Evolutionary conservation across 2,329 filamentous ascomycete species (phyloP), one percentile per base, ranked within the genome.

Genomic region (Diaporthe eres): DNA sequence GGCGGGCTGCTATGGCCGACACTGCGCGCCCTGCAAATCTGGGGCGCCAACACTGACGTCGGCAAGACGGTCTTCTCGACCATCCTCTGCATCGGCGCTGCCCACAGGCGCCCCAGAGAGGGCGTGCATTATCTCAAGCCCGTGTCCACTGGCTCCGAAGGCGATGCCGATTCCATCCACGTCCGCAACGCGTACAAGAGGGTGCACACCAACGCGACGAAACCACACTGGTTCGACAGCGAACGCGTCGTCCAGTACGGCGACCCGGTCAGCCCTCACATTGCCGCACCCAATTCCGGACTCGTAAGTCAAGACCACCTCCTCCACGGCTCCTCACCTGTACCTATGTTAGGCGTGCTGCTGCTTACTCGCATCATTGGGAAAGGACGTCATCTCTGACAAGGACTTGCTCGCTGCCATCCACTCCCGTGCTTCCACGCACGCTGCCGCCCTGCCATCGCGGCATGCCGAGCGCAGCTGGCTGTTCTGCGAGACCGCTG

Each of bases 51-150:
- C 80, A 97, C 95, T 0, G 91, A 94, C 78, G 94, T 97, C 37
- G 95, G 95, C 78, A 97, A 97, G 86, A 97, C 95, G 0, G 90
- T 97, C 44, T 89, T 95, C 75, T 93, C 93, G 2, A 95, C 94
- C 0, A 84, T 95, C 17, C 86, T 97, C 4, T 93, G 91, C 82
- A 92, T 90, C 77, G 89, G 92, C 12, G 88, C 92, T 5, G 85
- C 84, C 51, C 86, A 57, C 8, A 74, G 57, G 68, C 72, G 72
- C 17, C 63, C 51, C 53, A 72, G 47, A 19, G 67, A 83, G 10
- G 80, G 85, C 28, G 87, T 92, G 1, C 87, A 89, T 15, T 97
- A 94, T 82, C 82, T 97, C 73, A 97, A 97, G 82, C 95, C 95
- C 0, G 92, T 97, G 2, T 96, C 94, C 2, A 97, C 95, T 0